phyloP scores from a whole-genome alignment of 129 eudicot genomes.

The Ambrosia artemisiifolia region DNA sequence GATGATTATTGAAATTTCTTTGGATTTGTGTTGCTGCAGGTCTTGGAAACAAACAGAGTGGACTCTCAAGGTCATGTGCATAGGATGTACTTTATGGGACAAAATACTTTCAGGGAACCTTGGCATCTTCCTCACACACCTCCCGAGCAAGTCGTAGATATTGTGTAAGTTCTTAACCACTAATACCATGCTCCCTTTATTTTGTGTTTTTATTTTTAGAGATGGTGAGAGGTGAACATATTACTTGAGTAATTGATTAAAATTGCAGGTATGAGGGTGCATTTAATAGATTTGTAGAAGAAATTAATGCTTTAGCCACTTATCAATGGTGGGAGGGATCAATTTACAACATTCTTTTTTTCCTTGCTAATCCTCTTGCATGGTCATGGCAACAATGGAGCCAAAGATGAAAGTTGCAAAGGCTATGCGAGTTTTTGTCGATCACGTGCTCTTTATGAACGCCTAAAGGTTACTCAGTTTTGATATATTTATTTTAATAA shows the following conservation, averaged over 20 bases:
- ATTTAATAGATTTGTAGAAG: constrained; percentile 88
- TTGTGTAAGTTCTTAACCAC: constrained; percentile 55
- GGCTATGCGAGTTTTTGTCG: constrained; percentile 90
- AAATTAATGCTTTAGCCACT: too few species aligned
- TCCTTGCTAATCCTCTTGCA: constrained; percentile 90
- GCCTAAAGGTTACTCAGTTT: constrained; percentile 63
- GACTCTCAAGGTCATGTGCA: constrained; percentile 94
- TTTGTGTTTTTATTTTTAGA: neutral
- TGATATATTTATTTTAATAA: neutral
- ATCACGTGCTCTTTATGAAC: constrained; percentile 97
- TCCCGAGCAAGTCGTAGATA: constrained; percentile 81
- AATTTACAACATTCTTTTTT: constrained; percentile 57
- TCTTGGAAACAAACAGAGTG: constrained; percentile 92
- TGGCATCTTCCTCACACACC: constrained; percentile 98
- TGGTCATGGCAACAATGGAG: constrained; percentile 99
- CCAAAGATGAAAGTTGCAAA: constrained; percentile 71
- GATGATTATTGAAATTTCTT: neutral
- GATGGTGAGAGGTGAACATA: neutral
- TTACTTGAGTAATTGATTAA: constrained; percentile 10
- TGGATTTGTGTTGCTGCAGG: constrained; percentile 43
- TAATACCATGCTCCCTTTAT: constrained; percentile 3
- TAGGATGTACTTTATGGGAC: constrained; percentile 93
- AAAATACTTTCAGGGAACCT: constrained; percentile 85
- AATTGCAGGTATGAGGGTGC: constrained; percentile 91
- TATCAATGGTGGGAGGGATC: constrained; percentile 99